phyloP scores from a whole-genome alignment of 345 rosid genomes.

The Odontarrhena argentea region DNA sequence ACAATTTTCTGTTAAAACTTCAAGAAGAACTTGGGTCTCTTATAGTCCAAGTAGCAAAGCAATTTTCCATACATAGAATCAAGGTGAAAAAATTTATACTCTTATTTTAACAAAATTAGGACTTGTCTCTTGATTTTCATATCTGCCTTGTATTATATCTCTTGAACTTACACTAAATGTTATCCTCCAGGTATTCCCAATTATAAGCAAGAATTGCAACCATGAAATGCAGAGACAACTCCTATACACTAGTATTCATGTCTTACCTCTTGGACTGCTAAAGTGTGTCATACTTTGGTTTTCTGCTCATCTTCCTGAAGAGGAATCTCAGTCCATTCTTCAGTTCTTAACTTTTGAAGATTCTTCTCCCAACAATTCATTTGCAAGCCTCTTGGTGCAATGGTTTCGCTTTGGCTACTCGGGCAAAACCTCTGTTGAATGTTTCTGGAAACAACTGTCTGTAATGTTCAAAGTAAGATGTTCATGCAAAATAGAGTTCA shows the following conservation, averaged over 20 bases:
- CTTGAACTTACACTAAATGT: background rate
- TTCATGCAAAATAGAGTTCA: constrained; percentile 41
- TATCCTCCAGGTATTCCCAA: constrained; percentile 56
- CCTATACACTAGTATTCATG: constrained; percentile 55
- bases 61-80: constrained; percentile 54
- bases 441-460: constrained; percentile 53
- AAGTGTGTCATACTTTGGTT: constrained; percentile 75
- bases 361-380: constrained; percentile 43
- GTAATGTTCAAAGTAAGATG: constrained; percentile 51
- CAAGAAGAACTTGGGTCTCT: constrained; percentile 51
- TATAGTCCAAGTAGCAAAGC: constrained; percentile 43
- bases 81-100: constrained; percentile 50
- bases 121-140: background rate
- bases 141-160: background rate
- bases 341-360: constrained; percentile 44
- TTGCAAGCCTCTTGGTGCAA: constrained; percentile 57
- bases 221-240: constrained; percentile 60
- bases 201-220: constrained; percentile 53
- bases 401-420: constrained; percentile 65
- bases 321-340: constrained; percentile 58
- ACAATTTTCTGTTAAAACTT: constrained; percentile 49
- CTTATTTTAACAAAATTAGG: background rate
- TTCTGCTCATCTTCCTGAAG: constrained; percentile 59
- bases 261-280: constrained; percentile 78
- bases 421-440: constrained; percentile 59